Evolutionary conservation across 163 green algal species (phyloP).

Genomic region (Scenedesmus sp.): DNA sequence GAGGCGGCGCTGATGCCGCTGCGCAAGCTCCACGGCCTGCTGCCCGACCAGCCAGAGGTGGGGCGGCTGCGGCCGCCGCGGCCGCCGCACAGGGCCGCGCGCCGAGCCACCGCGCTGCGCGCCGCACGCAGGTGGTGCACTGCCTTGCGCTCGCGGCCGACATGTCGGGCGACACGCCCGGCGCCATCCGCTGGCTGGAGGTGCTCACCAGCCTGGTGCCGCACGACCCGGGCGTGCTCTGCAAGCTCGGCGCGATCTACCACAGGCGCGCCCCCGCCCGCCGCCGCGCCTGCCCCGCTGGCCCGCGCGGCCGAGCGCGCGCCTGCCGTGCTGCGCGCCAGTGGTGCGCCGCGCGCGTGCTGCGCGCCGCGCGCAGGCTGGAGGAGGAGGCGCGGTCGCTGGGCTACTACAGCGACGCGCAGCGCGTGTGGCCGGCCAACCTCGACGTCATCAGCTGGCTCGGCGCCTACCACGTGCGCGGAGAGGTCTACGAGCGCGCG

Average conservation of each 20-base stretch:
- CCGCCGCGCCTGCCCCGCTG: not conserved
- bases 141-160: slow-evolving; percentile 80
- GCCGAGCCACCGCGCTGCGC: not conserved
- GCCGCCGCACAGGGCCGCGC: not conserved
- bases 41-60: slow-evolving; percentile 78
- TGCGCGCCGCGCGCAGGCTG: slow-evolving; percentile 51
- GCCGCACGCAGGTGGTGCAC: slow-evolving; percentile 60
- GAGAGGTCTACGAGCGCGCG: slow-evolving; percentile 85
- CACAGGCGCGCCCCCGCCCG: slow-evolving; percentile 3
- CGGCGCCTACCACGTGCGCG: slow-evolving; percentile 82
- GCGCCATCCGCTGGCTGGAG: slow-evolving; percentile 83
- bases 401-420: slow-evolving; percentile 82
- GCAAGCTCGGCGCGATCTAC: slow-evolving; percentile 73
- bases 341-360: not conserved
- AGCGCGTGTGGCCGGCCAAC: slow-evolving; percentile 84
- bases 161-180: slow-evolving; percentile 62
- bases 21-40: slow-evolving; percentile 75
- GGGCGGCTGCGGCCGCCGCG: not conserved
- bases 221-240: slow-evolving; percentile 83
- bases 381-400: slow-evolving; percentile 82
- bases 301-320: not conserved
- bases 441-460: slow-evolving; percentile 93
- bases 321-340: not conserved
- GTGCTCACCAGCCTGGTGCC: slow-evolving; percentile 76
- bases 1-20: slow-evolving; percentile 71